Evolutionary conservation across 257 asterid genomes (phyloP).

Genomic region (Scutellaria minor): DNA sequence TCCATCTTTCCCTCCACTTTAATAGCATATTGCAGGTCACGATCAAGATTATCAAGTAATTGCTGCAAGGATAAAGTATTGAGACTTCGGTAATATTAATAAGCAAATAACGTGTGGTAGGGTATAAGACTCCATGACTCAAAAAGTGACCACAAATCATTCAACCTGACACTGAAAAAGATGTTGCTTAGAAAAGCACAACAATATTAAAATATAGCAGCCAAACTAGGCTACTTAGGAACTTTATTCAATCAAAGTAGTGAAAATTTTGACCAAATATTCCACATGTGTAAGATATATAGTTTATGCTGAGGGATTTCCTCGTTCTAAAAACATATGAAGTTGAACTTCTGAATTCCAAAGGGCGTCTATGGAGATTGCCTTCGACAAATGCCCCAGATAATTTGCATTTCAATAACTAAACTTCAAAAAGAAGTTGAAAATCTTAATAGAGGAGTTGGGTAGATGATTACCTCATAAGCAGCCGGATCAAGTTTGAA

Average conservation of each 20-base stretch:
- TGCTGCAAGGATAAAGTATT: slow-evolving; percentile 52
- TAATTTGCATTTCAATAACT: slow-evolving; percentile 5
- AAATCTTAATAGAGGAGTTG: slow-evolving; percentile 22
- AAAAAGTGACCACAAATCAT: slow-evolving; percentile 23
- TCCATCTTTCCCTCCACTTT: slow-evolving; percentile 93
- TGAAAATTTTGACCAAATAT: slow-evolving; percentile 27
- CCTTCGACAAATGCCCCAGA: slow-evolving; percentile 25
- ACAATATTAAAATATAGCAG: slow-evolving; percentile 18
- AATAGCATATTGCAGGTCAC: slow-evolving; percentile 97
- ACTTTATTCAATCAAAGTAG: slow-evolving; percentile 16
- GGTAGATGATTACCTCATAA: slow-evolving; percentile 60
- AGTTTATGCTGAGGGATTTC: slow-evolving; percentile 24
- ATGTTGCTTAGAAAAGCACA: slow-evolving; percentile 21
- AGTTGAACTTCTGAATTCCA: slow-evolving; percentile 28
- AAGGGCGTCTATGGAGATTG: slow-evolving; percentile 11
- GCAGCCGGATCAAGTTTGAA: slow-evolving; percentile 94
- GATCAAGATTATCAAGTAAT: slow-evolving; percentile 88
- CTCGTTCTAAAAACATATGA: slow-evolving; percentile 26
- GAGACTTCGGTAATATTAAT: slow-evolving; percentile 33
- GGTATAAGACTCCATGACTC: slow-evolving; percentile 21
- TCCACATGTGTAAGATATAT: slow-evolving; percentile 15
- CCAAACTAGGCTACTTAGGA: slow-evolving; percentile 26
- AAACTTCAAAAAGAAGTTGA: slow-evolving; percentile 23
- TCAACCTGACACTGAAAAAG: slow-evolving; percentile 16
- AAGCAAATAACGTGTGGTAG: slow-evolving; percentile 23